A percentile compares a stretch with the other conserved stretches of the same genome.
Conservation (phyloP, 768 basidiomycete species). For the Candolleomyces aberdarensis region DNA sequence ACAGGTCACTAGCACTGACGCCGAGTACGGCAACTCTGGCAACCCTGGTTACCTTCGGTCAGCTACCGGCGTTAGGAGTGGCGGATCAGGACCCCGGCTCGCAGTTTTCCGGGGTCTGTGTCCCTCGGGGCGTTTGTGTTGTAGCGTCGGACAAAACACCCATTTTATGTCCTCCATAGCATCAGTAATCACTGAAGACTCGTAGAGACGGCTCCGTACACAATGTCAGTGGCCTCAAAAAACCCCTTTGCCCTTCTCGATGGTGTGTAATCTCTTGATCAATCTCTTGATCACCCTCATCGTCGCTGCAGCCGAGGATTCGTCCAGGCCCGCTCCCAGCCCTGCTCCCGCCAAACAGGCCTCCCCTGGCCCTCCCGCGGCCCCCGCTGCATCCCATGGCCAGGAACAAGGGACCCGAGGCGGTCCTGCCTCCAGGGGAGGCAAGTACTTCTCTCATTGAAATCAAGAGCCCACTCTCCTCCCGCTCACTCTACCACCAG, state of each 20-base stretch:
- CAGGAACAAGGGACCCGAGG: slow-evolving; percentile 44
- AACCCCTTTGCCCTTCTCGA: slow-evolving; percentile 84
- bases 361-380: slow-evolving; percentile 21
- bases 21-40: too few relatives aligned
- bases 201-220: slow-evolving; percentile 30
- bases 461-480: slow-evolving; percentile 38
- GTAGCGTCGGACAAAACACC: slow-evolving; percentile 10
- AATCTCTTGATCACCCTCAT: slow-evolving; percentile 13
- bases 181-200: background rate
- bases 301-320: slow-evolving; percentile 38
- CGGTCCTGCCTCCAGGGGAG: slow-evolving; percentile 63
- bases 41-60: too few relatives aligned
- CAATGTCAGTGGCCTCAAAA: slow-evolving; percentile 88
- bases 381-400: slow-evolving; percentile 23
- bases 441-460: slow-evolving; percentile 57
- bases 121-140: slow-evolving; percentile 9
- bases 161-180: background rate
- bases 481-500: too few relatives aligned
- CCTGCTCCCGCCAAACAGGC: slow-evolving; percentile 28
- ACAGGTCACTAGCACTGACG: too few relatives aligned
- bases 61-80: slow-evolving; percentile 19
- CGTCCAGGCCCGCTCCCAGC: slow-evolving; percentile 40
- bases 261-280: slow-evolving; percentile 44
- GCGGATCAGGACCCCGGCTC: slow-evolving; percentile 45
- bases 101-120: slow-evolving; percentile 9